Evolutionary conservation across 257 asterid genomes (phyloP).

Genomic region (Cruciata laevipes): DNA sequence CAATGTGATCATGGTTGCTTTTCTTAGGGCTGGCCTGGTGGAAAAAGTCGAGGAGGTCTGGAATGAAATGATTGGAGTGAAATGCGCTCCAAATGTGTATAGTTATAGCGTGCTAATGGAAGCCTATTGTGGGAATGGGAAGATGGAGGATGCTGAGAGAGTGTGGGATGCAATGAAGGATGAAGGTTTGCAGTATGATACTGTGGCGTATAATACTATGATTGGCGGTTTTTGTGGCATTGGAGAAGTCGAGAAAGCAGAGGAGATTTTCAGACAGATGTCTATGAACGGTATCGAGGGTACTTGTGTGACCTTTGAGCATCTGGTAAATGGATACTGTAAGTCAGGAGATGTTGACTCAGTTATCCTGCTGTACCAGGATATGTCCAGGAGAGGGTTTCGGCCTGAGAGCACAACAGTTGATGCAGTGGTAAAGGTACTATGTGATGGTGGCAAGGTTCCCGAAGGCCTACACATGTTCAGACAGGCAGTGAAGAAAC

Average conservation of each 20-base stretch:
- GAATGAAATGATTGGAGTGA: conserved; percentile 44
- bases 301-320: conserved; percentile 57
- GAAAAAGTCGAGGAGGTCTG: conserved; percentile 65
- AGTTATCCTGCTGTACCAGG: conserved; percentile 41
- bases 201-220: conserved; percentile 54
- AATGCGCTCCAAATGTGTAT: conserved; percentile 49
- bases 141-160: conserved; percentile 51
- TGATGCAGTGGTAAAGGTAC: conserved; percentile 39
- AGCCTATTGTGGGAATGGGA: conserved; percentile 42
- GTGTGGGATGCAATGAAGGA: conserved; percentile 54
- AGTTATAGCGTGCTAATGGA: conserved; percentile 59
- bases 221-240: conserved; percentile 55
- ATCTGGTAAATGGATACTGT: conserved; percentile 67
- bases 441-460: conserved; percentile 37
- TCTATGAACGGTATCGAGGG: conserved; percentile 45
- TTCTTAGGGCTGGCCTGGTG: conserved; percentile 59
- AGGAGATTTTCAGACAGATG: conserved; percentile 65
- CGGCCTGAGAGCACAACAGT: conserved; percentile 42
- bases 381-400: conserved; percentile 53
- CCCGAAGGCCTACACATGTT: conserved; percentile 38
- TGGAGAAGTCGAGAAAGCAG: conserved; percentile 60
- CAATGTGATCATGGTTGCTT: conserved; percentile 62
- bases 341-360: conserved; percentile 40
- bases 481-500: conserved; percentile 33
- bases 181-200: conserved; percentile 39